Conservation (phyloP, 2,329 filamentous ascomycete genomes). For the Fusarium graminum region DNA sequence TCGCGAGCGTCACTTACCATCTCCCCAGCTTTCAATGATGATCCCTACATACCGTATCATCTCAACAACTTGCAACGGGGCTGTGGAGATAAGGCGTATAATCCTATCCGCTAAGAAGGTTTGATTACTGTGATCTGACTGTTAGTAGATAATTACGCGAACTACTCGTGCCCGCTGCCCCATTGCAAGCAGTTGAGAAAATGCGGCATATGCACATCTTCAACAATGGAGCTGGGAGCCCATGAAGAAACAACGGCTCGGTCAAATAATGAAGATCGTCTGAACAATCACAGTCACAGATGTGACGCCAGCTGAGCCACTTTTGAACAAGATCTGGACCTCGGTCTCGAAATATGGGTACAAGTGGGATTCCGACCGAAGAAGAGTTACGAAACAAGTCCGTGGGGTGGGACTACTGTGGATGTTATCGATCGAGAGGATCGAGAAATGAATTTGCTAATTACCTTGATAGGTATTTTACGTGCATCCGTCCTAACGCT, state of each 20-base stretch:
- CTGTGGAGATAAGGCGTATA: too few species aligned
- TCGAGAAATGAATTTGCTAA: neutral
- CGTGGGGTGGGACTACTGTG: slow-evolving; percentile 2
- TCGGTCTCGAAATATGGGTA: slow-evolving; percentile 4
- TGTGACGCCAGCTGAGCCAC: slow-evolving; percentile 1
- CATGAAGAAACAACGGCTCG: neutral
- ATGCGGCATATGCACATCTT: slow-evolving; percentile 13
- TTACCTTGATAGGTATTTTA: neutral
- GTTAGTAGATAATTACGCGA: too few species aligned
- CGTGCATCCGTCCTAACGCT: neutral
- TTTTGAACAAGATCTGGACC: slow-evolving; percentile 10
- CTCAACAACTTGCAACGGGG: too few species aligned
- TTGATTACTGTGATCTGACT: too few species aligned
- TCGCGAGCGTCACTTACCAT: slow-evolving; percentile 2
- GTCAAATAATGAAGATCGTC: neutral
- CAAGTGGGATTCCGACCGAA: slow-evolving; percentile 9
- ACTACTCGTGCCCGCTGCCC: too few species aligned
- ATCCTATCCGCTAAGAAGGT: too few species aligned
- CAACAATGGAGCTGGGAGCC: neutral
- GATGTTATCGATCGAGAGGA: neutral
- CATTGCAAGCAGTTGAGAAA: too few species aligned
- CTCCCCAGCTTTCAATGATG: neutral
- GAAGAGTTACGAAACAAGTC: neutral
- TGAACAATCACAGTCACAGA: neutral
- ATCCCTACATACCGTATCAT: neutral